phyloP scores from a whole-genome alignment of 345 rosid species.

The Jatropha curcas region DNA sequence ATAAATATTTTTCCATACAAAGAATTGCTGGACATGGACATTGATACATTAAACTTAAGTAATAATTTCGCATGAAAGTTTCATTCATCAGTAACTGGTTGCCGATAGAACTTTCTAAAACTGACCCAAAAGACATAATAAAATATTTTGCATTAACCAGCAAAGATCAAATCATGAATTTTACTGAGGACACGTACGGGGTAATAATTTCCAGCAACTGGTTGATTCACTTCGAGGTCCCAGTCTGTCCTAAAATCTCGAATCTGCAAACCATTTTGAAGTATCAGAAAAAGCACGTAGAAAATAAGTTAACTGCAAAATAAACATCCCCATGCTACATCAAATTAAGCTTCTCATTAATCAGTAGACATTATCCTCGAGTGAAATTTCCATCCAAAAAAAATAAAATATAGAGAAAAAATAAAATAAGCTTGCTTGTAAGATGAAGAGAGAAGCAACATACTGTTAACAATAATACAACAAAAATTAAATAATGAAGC shows the following conservation, averaged over 20 bases:
- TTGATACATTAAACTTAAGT: neutral
- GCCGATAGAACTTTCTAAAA: neutral
- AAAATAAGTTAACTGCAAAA: constrained; percentile 14
- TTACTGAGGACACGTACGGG: constrained; percentile 54
- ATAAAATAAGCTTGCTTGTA: neutral
- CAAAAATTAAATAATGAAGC: neutral
- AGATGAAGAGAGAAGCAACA: neutral
- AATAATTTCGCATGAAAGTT: neutral
- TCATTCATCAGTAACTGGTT: neutral
- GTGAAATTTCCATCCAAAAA: neutral
- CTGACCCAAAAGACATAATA: neutral
- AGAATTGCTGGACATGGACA: neutral
- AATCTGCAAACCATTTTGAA: constrained; percentile 49
- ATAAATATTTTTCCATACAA: neutral
- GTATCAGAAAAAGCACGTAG: constrained; percentile 15
- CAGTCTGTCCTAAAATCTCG: constrained; percentile 83
- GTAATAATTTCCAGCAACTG: constrained; percentile 89
- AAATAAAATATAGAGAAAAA: neutral
- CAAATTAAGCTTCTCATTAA: neutral
- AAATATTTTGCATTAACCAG: neutral
- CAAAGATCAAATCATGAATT: neutral
- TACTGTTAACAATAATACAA: neutral
- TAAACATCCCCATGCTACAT: neutral
- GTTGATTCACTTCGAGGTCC: constrained; percentile 84
- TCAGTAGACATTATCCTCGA: neutral